Evolutionary conservation across 1,139 yeast species (phyloP).

Genomic region (Geotrichum restrictum): DNA sequence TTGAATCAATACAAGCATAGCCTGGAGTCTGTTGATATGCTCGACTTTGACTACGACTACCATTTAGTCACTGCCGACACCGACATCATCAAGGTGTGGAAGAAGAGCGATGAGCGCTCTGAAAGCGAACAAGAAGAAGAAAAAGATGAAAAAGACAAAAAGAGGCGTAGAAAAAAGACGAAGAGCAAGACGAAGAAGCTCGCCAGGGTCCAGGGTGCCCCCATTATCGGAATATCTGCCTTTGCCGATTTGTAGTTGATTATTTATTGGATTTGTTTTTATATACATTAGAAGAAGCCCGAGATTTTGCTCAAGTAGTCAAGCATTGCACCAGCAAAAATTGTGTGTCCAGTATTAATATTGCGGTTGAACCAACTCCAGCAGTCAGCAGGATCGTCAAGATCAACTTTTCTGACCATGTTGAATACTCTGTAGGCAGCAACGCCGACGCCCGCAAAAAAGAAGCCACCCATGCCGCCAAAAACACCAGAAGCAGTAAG

Average conservation of each 20-base stretch:
- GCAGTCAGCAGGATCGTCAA: conserved; percentile 75
- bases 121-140: conserved; percentile 32
- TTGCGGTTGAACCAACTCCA: conserved; percentile 77
- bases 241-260: conserved; percentile 20
- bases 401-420: conserved; percentile 67
- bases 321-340: conserved; percentile 69
- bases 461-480: conserved; percentile 85
- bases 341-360: conserved; percentile 72
- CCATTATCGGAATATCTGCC: conserved; percentile 17
- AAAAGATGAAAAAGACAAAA: conserved; percentile 28
- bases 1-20: conserved; percentile 67
- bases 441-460: conserved; percentile 55
- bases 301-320: conserved; percentile 51
- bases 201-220: conserved; percentile 14
- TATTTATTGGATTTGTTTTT: background rate
- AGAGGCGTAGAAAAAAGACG: conserved; percentile 38
- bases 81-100: conserved; percentile 78
- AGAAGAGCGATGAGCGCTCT: conserved; percentile 18
- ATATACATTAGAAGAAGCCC: background rate
- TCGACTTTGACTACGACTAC: conserved; percentile 78
- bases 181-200: conserved; percentile 38
- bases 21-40: conserved; percentile 58
- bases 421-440: conserved; percentile 65
- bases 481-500: conserved; percentile 70
- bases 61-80: conserved; percentile 77